A percentile compares a stretch with the other conserved stretches of the same genome.
These are phyloP conservation scores for Trypanosoma platydactyli DNA, from an alignment of 208 protist genomes.

Conservation along the genomic window DNA sequence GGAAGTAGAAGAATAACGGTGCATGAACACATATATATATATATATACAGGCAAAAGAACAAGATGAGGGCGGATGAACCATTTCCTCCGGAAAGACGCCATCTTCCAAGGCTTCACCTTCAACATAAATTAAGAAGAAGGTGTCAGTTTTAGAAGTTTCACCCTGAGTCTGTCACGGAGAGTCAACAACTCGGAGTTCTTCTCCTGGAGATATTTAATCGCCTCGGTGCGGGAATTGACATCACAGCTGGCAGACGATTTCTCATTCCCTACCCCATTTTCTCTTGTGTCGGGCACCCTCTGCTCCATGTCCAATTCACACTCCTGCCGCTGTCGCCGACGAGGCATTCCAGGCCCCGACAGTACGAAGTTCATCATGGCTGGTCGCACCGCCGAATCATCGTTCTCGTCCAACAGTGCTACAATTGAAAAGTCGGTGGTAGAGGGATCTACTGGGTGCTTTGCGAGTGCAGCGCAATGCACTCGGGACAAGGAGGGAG, in stretches of 20 bases:
- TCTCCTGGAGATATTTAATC: conserved; percentile 16
- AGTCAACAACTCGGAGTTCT: conserved; percentile 34
- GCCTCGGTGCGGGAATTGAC: conserved; percentile 3
- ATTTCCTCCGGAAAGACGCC: too few relatives aligned
- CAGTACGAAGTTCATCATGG: not conserved
- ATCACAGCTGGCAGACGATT: not conserved
- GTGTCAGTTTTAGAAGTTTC: conserved; percentile 24
- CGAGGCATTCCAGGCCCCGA: not conserved
- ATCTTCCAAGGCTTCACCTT: not conserved
- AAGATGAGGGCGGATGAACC: too few relatives aligned
- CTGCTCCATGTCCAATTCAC: too few relatives aligned
- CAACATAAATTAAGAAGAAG: conserved; percentile 2
- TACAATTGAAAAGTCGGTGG: conserved; percentile 14
- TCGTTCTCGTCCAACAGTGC: not conserved
- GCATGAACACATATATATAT: not conserved
- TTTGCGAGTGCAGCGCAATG: conserved; percentile 43
- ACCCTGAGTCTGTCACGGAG: conserved; percentile 30
- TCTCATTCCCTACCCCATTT: too few relatives aligned
- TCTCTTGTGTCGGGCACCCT: too few relatives aligned
- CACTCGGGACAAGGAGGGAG: not conserved
- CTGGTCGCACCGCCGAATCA: not conserved
- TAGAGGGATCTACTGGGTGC: conserved; percentile 53
- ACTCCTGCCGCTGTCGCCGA: not conserved
- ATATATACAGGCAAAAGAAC: not conserved
- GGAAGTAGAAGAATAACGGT: not conserved